Evolutionary conservation across 164 flowering plant genomes (phyloP).

Genomic region (Sedum album): DNA sequence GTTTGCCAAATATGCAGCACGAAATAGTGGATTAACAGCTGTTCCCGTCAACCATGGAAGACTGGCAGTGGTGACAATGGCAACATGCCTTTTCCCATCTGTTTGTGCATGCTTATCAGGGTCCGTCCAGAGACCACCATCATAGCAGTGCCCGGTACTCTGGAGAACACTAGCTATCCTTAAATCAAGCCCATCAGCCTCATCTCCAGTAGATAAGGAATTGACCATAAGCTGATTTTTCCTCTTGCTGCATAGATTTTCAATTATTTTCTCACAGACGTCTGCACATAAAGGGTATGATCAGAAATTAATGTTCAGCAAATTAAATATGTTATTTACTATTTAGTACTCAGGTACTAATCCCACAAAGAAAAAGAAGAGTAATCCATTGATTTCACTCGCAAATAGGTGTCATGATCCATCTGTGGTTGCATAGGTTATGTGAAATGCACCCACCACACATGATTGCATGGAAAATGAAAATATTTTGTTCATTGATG

Average conservation of each 20-base stretch:
- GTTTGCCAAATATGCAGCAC: constrained; percentile 88
- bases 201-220: constrained; percentile 43
- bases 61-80: constrained; percentile 96
- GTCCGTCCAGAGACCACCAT: constrained; percentile 82
- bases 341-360: not conserved
- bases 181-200: constrained; percentile 68
- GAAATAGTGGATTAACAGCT: constrained; percentile 92
- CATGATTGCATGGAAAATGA: not conserved
- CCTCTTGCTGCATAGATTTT: constrained; percentile 67
- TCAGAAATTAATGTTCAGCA: not conserved
- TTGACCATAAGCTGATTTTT: constrained; percentile 40
- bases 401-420: not conserved
- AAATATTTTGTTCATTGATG: not conserved
- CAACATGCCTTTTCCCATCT: constrained; percentile 69
- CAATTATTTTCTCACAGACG: constrained; percentile 82
- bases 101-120: constrained; percentile 34
- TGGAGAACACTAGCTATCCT: constrained; percentile 86
- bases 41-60: constrained; percentile 99
- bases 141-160: constrained; percentile 90
- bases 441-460: not conserved
- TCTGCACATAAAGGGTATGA: constrained; percentile 37
- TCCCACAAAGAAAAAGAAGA: not conserved
- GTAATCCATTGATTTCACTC: not conserved
- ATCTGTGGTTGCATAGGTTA: not conserved
- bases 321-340: not conserved